Evolutionary conservation across 2,329 filamentous ascomycete genomes (phyloP).

Genomic region (Dothideomycetidae sp.): DNA sequence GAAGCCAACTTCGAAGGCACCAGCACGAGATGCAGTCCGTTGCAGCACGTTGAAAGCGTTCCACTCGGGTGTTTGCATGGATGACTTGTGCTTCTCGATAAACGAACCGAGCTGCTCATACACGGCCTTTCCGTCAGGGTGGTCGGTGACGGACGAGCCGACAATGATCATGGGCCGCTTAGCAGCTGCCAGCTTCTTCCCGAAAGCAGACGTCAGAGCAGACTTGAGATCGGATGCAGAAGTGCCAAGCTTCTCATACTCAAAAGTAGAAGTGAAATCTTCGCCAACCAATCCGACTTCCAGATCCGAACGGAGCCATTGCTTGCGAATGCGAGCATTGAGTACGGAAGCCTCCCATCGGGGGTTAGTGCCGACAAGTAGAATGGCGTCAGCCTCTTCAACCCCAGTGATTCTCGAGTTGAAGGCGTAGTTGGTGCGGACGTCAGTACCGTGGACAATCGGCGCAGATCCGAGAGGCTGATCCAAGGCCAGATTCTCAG

Average conservation of each 20-base stretch:
- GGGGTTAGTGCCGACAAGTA: constrained; percentile 89
- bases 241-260: constrained; percentile 77
- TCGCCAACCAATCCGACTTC: constrained; percentile 87
- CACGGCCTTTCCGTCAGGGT: constrained; percentile 78
- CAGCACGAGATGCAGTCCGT: constrained; percentile 77
- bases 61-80: constrained; percentile 82
- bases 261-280: constrained; percentile 84
- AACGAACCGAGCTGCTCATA: constrained; percentile 84
- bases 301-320: constrained; percentile 90
- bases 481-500: constrained; percentile 88
- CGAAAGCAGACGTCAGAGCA: constrained; percentile 72
- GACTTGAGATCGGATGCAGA: constrained; percentile 71
- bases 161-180: constrained; percentile 95
- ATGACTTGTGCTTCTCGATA: constrained; percentile 81
- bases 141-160: constrained; percentile 82
- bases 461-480: constrained; percentile 72
- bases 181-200: constrained; percentile 77
- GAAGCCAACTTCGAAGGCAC: constrained; percentile 93
- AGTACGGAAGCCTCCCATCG: constrained; percentile 89
- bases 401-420: constrained; percentile 91
- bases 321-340: constrained; percentile 93
- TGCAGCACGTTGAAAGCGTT: constrained; percentile 97
- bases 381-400: constrained; percentile 82
- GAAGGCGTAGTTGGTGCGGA: constrained; percentile 90
- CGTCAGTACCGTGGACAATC: constrained; percentile 80